phyloP scores from a whole-genome alignment of 345 rosid species.

The Barbarea vulgaris region DNA sequence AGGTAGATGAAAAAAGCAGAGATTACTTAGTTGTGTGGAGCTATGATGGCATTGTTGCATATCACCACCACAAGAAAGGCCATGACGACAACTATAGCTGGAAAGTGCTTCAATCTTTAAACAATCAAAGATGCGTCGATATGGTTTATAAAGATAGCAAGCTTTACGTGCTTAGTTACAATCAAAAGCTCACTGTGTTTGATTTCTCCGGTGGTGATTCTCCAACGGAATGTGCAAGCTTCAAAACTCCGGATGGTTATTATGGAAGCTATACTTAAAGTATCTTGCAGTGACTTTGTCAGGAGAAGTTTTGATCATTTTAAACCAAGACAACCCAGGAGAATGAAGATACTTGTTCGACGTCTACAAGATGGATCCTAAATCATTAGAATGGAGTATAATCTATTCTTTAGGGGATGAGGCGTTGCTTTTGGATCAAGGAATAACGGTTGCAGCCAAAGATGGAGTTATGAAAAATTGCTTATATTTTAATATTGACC shows the following conservation, averaged over 20 bases:
- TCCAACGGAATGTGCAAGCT: background rate
- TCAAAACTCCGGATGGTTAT: too few species aligned
- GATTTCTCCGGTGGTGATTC: slow-evolving; percentile 9
- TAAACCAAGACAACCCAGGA: too few species aligned
- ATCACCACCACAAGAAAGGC: slow-evolving; percentile 8
- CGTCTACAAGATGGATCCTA: slow-evolving; percentile 6
- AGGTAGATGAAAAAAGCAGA: background rate
- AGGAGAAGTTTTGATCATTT: slow-evolving; percentile 6
- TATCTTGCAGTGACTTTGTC: slow-evolving; percentile 3
- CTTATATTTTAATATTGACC: background rate
- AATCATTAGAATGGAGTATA: too few species aligned
- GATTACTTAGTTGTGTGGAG: slow-evolving; percentile 1
- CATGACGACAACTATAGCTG: background rate
- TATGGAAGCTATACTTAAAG: background rate
- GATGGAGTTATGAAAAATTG: background rate
- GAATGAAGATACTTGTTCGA: too few species aligned
- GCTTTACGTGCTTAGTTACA: background rate
- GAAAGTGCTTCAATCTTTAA: background rate
- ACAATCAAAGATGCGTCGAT: background rate
- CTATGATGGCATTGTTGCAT: background rate
- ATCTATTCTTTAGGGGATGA: too few species aligned
- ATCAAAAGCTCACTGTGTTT: background rate
- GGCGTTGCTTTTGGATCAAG: too few species aligned
- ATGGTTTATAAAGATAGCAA: slow-evolving; percentile 10
- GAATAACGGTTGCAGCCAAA: too few species aligned